These are phyloP conservation scores for Coemansia guatemalensis DNA, from an alignment of 192 early-diverging fungal species.

Conservation along the genomic window DNA sequence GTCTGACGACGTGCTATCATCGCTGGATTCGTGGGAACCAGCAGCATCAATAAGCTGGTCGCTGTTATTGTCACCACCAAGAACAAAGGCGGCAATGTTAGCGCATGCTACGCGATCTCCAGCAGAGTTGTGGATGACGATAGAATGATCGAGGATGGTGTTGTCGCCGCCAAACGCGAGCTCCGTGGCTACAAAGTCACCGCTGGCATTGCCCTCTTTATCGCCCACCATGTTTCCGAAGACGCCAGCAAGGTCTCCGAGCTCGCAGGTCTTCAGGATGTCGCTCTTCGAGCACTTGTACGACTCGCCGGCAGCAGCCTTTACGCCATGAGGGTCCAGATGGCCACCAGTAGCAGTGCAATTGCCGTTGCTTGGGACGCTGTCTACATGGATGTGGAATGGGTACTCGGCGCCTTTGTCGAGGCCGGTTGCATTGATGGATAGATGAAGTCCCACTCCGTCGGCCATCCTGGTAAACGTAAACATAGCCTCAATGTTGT, in stretches of 20 bases:
- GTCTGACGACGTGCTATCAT: neutral
- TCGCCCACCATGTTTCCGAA: slow-evolving; percentile 53
- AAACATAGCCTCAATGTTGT: slow-evolving; percentile 16
- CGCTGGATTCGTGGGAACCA: neutral
- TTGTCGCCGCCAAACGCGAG: slow-evolving; percentile 48
- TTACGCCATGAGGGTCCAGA: slow-evolving; percentile 34
- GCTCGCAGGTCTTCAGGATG: slow-evolving; percentile 50
- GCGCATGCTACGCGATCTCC: slow-evolving; percentile 58
- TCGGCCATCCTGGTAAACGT: slow-evolving; percentile 16
- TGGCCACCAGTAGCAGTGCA: slow-evolving; percentile 54
- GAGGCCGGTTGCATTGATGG: slow-evolving; percentile 35
- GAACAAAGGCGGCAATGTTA: slow-evolving; percentile 50
- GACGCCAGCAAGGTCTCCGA: slow-evolving; percentile 60
- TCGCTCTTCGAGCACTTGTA: slow-evolving; percentile 41
- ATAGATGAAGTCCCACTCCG: slow-evolving; percentile 26
- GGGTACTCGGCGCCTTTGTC: slow-evolving; percentile 24
- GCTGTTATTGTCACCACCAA: slow-evolving; percentile 11
- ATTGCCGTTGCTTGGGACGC: slow-evolving; percentile 44
- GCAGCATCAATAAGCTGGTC: slow-evolving; percentile 3
- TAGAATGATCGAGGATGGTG: slow-evolving; percentile 56
- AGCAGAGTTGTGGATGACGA: slow-evolving; percentile 59
- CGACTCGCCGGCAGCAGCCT: slow-evolving; percentile 9
- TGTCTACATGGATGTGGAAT: slow-evolving; percentile 49
- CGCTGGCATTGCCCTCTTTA: slow-evolving; percentile 13
- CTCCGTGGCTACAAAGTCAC: slow-evolving; percentile 17